Evolutionary conservation across 306 rosid species (phyloP), one percentile per base, ranked within the genome.

Genomic region (Medicago arabica): DNA sequence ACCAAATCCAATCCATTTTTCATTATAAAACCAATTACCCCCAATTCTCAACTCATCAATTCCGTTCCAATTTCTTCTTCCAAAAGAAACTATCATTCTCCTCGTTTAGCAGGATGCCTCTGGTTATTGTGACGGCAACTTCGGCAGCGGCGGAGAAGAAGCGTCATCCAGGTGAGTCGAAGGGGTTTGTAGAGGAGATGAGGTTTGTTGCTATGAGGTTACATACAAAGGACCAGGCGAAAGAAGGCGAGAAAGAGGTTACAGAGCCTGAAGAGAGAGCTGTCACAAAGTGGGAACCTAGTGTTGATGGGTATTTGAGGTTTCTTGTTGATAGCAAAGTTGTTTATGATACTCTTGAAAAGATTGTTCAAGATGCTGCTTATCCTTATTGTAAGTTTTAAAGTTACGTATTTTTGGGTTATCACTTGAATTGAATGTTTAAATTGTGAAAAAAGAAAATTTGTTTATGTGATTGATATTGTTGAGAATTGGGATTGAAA

Each of bases 121-220:
- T 94, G 10, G 85, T 77, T 17, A 60, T 82, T 7, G 89, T 92
- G 55, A 78, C 88, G 1, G 96, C 97, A 7, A 74, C 97, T 16
- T 86, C 92, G 74, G 89, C 96, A 1, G 96, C 91, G 74, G 91
- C 96, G 2, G 97, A 92, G 91, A 90, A 85, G 78, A 92, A 89
- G 87, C 77, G 93, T 16, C 88, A 93, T 81, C 98, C 98, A 0
- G 99, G 97, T 1, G 99, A 92, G 78, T 54, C 91, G 0, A 95
- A 96, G 81, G 99, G 99, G 67, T 92, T 96, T 38, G 99, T 96
- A 81, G 99, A 96, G 84, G 99, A 96, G 91, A 96, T 96, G 99
- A 92, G 99, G 82, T 96, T 96, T 41, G 99, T 96, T 72, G 99
- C 99, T 0, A 96, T 96, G 99, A 96, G 86, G 82, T 57, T 92